Percentiles rank a stretch among this genome's conserved stretches.
phyloP scores from a whole-genome alignment of 345 rosid species.

The Adansonia digitata region DNA sequence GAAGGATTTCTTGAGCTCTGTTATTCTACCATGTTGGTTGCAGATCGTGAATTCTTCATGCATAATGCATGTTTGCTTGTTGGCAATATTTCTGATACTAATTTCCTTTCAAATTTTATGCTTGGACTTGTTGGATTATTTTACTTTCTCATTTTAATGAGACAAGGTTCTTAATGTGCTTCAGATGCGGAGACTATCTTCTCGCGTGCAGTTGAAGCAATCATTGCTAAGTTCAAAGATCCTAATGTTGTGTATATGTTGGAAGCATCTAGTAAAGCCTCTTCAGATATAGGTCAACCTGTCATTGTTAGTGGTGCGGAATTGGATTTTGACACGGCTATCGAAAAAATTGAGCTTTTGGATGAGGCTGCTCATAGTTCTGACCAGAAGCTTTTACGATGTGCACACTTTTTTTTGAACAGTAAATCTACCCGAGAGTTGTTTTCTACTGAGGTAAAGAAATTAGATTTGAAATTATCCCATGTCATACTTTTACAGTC shows the following conservation, averaged over 20 bases:
- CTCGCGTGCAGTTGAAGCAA: conserved; percentile 42
- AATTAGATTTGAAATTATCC: conserved; percentile 6
- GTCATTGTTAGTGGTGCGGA: conserved; percentile 49
- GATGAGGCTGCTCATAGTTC: conserved; percentile 32
- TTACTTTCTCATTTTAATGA: not conserved
- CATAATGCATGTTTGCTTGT: not conserved
- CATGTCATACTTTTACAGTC: not conserved
- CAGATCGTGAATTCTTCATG: not conserved
- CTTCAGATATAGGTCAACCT: conserved; percentile 41
- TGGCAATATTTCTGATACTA: not conserved
- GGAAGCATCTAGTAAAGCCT: conserved; percentile 38
- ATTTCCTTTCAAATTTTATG: not conserved
- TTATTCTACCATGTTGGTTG: not conserved
- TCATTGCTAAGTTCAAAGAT: conserved; percentile 58
- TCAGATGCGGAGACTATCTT: conserved; percentile 50
- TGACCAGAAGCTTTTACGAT: conserved; percentile 34
- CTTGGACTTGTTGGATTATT: not conserved
- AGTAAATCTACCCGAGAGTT: conserved; percentile 36
- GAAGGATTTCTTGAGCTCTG: not conserved
- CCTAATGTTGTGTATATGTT: conserved; percentile 45
- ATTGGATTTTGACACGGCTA: conserved; percentile 45
- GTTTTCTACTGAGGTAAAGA: conserved; percentile 60
- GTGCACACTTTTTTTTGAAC: conserved; percentile 54
- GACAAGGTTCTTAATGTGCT: conserved; percentile 14
- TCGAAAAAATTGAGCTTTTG: conserved; percentile 38